These are phyloP conservation scores for Dactylella cylindrospora DNA, from an alignment of 2,329 filamentous ascomycete genomes.

Conservation along the genomic window DNA sequence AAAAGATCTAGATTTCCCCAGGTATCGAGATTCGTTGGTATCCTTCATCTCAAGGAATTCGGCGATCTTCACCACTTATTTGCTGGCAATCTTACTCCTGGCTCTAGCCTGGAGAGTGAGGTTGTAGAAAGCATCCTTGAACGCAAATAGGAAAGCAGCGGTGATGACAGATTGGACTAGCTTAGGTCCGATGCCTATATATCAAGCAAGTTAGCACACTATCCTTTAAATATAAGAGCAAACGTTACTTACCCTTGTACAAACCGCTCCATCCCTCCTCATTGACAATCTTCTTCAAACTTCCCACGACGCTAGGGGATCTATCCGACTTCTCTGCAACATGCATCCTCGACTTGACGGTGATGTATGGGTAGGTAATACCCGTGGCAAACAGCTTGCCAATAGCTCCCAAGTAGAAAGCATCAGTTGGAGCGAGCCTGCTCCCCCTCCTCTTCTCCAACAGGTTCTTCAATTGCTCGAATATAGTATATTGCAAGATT, in stretches of 20 bases:
- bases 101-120: constrained; percentile 44
- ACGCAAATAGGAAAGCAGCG: constrained; percentile 92
- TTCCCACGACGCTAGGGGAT: constrained; percentile 76
- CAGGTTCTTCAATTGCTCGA: constrained; percentile 94
- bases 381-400: constrained; percentile 92
- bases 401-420: constrained; percentile 86
- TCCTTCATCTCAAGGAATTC: too few relatives aligned
- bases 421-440: constrained; percentile 78
- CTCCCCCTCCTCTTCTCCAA: constrained; percentile 69
- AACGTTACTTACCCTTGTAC: constrained; percentile 83
- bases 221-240: constrained; percentile 17
- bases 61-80: too few relatives aligned
- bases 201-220: neutral
- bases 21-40: too few relatives aligned
- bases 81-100: constrained; percentile 39
- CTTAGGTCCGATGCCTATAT: constrained; percentile 88
- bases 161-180: constrained; percentile 96
- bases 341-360: constrained; percentile 96
- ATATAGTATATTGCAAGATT: constrained; percentile 97
- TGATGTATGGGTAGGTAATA: constrained; percentile 98
- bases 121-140: constrained; percentile 94
- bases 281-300: constrained; percentile 73
- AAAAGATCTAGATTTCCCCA: too few relatives aligned
- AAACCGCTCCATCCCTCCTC: constrained; percentile 91
- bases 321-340: constrained; percentile 75